These are phyloP conservation scores for Mrakia frigida DNA, from an alignment of 768 basidiomycete species.

Conservation along the genomic window DNA sequence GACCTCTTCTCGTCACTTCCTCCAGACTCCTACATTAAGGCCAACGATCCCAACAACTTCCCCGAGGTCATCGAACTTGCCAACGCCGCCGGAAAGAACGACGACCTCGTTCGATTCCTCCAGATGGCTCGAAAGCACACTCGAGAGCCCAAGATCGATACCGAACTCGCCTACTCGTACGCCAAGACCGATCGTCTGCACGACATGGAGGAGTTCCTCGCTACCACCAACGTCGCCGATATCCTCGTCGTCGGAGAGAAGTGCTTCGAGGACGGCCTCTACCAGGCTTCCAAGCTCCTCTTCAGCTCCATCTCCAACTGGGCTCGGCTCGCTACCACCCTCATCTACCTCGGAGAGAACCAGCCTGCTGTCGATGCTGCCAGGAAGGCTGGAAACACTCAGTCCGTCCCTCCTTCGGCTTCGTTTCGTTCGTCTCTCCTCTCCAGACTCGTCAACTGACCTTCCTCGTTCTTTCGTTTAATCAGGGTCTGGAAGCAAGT, in stretches of 20 bases:
- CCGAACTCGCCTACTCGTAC: slow-evolving; percentile 95
- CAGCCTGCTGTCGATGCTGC: slow-evolving; percentile 98
- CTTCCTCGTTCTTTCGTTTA: neutral
- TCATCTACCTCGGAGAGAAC: slow-evolving; percentile 97
- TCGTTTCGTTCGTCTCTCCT: neutral
- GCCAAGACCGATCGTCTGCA: slow-evolving; percentile 85
- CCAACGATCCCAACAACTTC: slow-evolving; percentile 89
- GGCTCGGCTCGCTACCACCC: slow-evolving; percentile 94
- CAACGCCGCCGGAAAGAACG: slow-evolving; percentile 81
- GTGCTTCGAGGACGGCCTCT: slow-evolving; percentile 96
- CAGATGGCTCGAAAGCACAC: slow-evolving; percentile 98
- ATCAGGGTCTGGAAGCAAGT: slow-evolving; percentile 98
- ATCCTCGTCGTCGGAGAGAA: slow-evolving; percentile 96
- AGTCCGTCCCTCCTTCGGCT: slow-evolving; percentile 53
- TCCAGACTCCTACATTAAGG: slow-evolving; percentile 93
- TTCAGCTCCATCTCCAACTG: slow-evolving; percentile 98
- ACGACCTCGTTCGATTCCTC: slow-evolving; percentile 88
- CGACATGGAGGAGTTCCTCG: slow-evolving; percentile 99
- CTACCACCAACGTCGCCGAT: slow-evolving; percentile 98
- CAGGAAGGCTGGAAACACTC: slow-evolving; percentile 97
- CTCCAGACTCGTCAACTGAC: neutral
- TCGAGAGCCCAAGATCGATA: slow-evolving; percentile 95
- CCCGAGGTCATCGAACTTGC: slow-evolving; percentile 94
- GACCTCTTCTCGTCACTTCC: neutral
- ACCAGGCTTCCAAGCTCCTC: slow-evolving; percentile 91